phyloP scores from a whole-genome alignment of 106 monocot genomes.

The Acanthochlamys bracteata region DNA sequence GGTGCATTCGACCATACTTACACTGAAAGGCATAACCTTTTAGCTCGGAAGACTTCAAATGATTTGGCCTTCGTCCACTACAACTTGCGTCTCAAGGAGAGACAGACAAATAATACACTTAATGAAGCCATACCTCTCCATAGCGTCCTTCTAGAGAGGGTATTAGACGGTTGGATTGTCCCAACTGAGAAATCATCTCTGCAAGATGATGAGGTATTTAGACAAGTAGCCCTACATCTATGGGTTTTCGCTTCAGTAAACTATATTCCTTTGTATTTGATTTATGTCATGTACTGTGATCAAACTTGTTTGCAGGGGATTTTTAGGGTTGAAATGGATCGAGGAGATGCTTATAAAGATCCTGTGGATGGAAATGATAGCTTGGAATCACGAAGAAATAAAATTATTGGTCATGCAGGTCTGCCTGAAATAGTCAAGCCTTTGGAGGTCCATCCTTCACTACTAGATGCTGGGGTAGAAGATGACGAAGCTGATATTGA shows the following conservation, averaged over 20 bases:
- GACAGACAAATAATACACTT: slow-evolving; percentile 12
- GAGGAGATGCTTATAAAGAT: slow-evolving; percentile 8
- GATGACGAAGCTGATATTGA: slow-evolving; percentile 29
- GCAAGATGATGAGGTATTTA: slow-evolving; percentile 30
- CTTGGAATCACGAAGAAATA: slow-evolving; percentile 5
- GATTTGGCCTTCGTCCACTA: slow-evolving; percentile 38
- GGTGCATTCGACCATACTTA: slow-evolving; percentile 24
- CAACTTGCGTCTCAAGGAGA: slow-evolving; percentile 40
- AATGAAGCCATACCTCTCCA: slow-evolving; percentile 18
- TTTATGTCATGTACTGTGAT: too few relatives aligned
- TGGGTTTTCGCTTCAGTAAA: background rate
- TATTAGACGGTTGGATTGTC: slow-evolving; percentile 36
- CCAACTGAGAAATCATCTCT: slow-evolving; percentile 12
- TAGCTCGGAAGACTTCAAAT: slow-evolving; percentile 27
- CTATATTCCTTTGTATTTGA: too few relatives aligned
- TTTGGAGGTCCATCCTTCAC: slow-evolving; percentile 11
- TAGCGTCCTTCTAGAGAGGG: slow-evolving; percentile 20
- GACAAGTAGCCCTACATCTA: background rate
- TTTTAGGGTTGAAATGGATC: slow-evolving; percentile 17
- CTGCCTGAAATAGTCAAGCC: slow-evolving; percentile 19
- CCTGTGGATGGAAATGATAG: slow-evolving; percentile 13
- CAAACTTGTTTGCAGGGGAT: slow-evolving; percentile 19
- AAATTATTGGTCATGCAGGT: background rate
- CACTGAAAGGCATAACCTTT: slow-evolving; percentile 17
- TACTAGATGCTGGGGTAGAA: slow-evolving; percentile 4